phyloP scores from a whole-genome alignment of 768 basidiomycete species.

The Amanita molliuscula region DNA sequence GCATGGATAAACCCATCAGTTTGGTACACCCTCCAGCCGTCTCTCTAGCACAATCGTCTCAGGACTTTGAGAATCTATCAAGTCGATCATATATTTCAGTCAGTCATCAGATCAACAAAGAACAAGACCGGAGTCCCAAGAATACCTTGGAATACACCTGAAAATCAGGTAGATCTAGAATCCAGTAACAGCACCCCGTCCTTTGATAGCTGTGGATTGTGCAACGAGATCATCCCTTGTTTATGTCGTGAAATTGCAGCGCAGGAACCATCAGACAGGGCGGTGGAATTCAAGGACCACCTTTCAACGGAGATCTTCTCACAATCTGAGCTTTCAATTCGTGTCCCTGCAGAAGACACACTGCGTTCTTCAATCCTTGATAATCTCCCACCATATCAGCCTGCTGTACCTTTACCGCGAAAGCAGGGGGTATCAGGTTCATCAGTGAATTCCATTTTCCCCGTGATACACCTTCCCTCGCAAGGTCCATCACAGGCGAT shows the following conservation, averaged over 20 bases:
- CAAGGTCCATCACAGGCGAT: background rate
- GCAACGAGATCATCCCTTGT: slow-evolving; percentile 58
- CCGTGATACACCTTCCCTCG: slow-evolving; percentile 23
- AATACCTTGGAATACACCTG: slow-evolving; percentile 19
- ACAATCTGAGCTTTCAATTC: background rate
- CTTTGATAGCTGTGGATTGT: slow-evolving; percentile 62
- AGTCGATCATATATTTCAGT: slow-evolving; percentile 23
- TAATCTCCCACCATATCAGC: slow-evolving; percentile 70
- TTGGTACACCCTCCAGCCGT: slow-evolving; percentile 25
- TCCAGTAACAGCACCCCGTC: slow-evolving; percentile 26
- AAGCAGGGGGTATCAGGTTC: slow-evolving; percentile 19
- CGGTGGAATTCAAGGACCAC: slow-evolving; percentile 14
- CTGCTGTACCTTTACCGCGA: slow-evolving; percentile 73
- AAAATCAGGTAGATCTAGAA: slow-evolving; percentile 16
- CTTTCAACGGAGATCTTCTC: background rate
- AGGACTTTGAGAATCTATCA: slow-evolving; percentile 27
- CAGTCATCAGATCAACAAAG: slow-evolving; percentile 19
- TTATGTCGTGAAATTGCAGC: slow-evolving; percentile 64
- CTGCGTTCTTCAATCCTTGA: slow-evolving; percentile 50
- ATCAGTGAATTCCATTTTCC: slow-evolving; percentile 41
- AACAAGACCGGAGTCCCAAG: slow-evolving; percentile 15
- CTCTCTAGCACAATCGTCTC: slow-evolving; percentile 42
- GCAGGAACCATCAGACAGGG: slow-evolving; percentile 26
- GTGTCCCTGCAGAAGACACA: background rate
- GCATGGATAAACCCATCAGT: no score